phyloP scores from a whole-genome alignment of 441 rosid species.

The California macrophylla region DNA sequence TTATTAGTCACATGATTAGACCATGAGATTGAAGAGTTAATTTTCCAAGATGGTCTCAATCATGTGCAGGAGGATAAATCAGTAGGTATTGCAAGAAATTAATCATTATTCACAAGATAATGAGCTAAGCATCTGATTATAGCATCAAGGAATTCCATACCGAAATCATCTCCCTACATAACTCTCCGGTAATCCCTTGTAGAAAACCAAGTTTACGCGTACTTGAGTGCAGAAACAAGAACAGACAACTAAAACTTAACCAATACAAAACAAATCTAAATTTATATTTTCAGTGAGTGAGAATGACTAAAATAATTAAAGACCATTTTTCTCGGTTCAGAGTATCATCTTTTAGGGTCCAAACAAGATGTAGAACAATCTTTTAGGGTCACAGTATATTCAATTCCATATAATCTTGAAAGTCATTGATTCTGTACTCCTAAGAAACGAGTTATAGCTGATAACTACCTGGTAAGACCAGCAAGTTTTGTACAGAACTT shows the following conservation, averaged over 20 bases:
- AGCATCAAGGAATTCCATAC: background rate
- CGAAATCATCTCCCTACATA: too few relatives aligned
- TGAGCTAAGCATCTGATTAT: background rate
- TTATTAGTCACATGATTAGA: conserved; percentile 14
- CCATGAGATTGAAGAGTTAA: background rate
- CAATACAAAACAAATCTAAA: background rate
- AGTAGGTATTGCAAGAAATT: background rate
- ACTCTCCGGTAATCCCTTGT: background rate
- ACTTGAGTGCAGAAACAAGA: background rate
- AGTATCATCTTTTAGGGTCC: background rate
- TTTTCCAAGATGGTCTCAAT: background rate
- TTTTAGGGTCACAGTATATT: background rate
- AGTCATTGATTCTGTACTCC: background rate
- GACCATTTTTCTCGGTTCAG: background rate
- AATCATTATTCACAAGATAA: background rate
- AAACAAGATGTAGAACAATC: background rate
- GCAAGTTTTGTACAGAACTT: conserved; percentile 69
- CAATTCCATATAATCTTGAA: background rate
- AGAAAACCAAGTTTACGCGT: background rate
- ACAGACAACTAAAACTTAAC: background rate
- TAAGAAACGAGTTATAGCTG: background rate
- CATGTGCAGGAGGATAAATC: background rate
- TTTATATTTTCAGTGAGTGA: background rate
- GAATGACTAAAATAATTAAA: background rate
- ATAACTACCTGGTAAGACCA: conserved; percentile 53